phyloP scores from a whole-genome alignment of 371 early-diverging fungal genomes.

The Rhizopus arrhizus region DNA sequence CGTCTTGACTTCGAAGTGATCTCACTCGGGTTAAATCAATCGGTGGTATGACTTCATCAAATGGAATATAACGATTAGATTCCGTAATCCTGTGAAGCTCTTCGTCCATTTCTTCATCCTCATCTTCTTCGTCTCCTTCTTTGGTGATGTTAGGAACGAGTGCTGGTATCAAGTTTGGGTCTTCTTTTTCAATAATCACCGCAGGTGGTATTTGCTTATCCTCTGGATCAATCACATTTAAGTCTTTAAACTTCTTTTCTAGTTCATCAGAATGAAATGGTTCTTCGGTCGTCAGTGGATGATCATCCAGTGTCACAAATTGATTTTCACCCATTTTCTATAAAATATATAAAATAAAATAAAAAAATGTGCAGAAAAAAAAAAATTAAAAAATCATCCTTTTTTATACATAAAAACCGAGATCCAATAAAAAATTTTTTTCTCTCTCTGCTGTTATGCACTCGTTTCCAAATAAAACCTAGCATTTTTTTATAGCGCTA shows the following conservation, averaged over 20 bases:
- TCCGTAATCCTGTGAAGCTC: constrained; percentile 39
- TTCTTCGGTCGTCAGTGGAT: constrained; percentile 35
- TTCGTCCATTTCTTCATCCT: constrained; percentile 22
- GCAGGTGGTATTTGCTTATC: constrained; percentile 27
- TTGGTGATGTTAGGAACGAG: constrained; percentile 14
- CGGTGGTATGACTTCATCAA: background rate
- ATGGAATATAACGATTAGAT: constrained; percentile 36
- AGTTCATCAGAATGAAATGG: constrained; percentile 23
- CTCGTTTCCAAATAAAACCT: background rate
- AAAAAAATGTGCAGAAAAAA: constrained; percentile 1
- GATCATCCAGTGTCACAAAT: constrained; percentile 9
- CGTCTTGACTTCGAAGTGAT: constrained; percentile 20
- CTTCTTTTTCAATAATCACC: constrained; percentile 22
- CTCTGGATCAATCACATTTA: constrained; percentile 23
- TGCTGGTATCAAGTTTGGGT: constrained; percentile 16
- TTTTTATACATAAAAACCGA: background rate
- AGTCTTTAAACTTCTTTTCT: constrained; percentile 20
- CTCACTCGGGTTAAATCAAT: constrained; percentile 1
- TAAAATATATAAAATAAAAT: constrained; percentile 10
- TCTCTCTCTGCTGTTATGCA: background rate
- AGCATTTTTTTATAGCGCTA: background rate
- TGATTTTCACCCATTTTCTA: constrained; percentile 3
- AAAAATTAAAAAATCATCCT: background rate
- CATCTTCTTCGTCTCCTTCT: constrained; percentile 12
- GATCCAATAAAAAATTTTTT: constrained; percentile 11